Evolutionary conservation across 1,284 basidiomycete species (phyloP).

Genomic region (Rhodotorula sp.): DNA sequence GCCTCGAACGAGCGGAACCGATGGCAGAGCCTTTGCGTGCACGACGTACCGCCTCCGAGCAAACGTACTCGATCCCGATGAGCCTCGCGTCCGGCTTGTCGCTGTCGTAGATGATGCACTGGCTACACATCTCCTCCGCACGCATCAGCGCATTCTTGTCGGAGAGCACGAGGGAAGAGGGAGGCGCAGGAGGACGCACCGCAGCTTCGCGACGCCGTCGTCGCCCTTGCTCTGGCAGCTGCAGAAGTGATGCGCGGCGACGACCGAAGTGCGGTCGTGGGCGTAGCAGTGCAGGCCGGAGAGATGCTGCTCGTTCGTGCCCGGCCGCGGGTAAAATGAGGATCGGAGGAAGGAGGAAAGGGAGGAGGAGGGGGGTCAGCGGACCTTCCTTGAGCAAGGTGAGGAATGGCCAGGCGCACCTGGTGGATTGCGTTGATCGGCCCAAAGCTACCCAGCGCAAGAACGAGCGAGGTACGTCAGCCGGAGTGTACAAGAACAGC

Average conservation of each 20-base stretch:
- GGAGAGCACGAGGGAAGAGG: not conserved
- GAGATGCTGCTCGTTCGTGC: conserved; percentile 5
- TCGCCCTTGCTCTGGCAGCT: conserved; percentile 8
- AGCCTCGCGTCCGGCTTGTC: conserved; percentile 56
- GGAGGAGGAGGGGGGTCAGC: not conserved
- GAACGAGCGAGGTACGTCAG: not conserved
- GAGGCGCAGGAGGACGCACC: not conserved
- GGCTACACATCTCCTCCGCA: not conserved
- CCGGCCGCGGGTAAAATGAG: too few relatives aligned
- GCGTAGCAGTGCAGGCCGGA: conserved; percentile 26
- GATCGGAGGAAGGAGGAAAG: not conserved
- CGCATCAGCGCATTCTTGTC: not conserved
- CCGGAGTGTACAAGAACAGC: not conserved
- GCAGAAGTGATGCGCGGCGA: conserved; percentile 28
- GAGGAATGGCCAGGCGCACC: not conserved
- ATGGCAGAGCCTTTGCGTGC: too few relatives aligned
- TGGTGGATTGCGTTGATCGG: conserved; percentile 36
- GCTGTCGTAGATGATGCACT: conserved; percentile 54
- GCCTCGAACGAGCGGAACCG: too few relatives aligned
- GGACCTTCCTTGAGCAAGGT: not conserved
- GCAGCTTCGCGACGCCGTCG: not conserved
- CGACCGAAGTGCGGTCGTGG: not conserved
- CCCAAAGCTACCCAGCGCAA: not conserved
- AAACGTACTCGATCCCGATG: conserved; percentile 58
- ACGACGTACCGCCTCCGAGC: conserved; percentile 51